Base-by-base conservation (phyloP, 2,329 filamentous ascomycete genomes). In the Colletotrichum musicola region DNA sequence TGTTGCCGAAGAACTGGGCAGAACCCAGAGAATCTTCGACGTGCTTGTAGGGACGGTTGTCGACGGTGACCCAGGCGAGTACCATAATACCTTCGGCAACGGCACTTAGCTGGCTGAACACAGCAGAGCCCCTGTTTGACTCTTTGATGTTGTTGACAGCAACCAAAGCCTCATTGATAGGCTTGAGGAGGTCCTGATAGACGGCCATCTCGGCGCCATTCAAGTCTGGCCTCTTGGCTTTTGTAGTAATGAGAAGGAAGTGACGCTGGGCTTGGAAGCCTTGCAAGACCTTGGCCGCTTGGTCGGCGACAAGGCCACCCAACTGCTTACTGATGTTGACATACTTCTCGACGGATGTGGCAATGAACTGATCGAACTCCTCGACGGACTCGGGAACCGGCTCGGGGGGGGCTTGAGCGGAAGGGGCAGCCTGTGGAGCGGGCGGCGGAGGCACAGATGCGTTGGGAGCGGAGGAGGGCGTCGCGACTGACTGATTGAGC, bases 1-100 rank as follows among this genome's bases (percentile, higher is more conserved):
- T 90, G 83, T 99, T 98, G 40, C 96, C 96, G 75, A 93, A 98
- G 83, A 97, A 97, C 78, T 98, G 92, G 47, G 95, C 93, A 58
- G 94, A 92, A 35, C 91, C 90, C 20, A 97, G 85, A 68, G 91
- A 91, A 73, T 97, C 95, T 54, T 91, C 91, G 54, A 98, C 92
- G 75, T 95, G 93, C 76, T 96, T 95, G 72, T 88, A 90, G 2
- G 96, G 96, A 77, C 94, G 94, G 71, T 84, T 87, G 60, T 97
- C 93, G 56, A 96, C 89, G 0, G 92, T 92, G 66, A 98, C 92
- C 96, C 96, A 99, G 40, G 93, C 93, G 67, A 99, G 84, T 46
- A 94, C 91, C 76, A 93, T 92, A 73, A 97, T 95, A 72, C 95
- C 95, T 77, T 98, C 95, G 1, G 94, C 90, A 35, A 98, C 93